A percentile compares a stretch with the other conserved stretches of the same genome.
phyloP scores from a whole-genome alignment of 345 rosid genomes.

The Mercurialis annua region DNA sequence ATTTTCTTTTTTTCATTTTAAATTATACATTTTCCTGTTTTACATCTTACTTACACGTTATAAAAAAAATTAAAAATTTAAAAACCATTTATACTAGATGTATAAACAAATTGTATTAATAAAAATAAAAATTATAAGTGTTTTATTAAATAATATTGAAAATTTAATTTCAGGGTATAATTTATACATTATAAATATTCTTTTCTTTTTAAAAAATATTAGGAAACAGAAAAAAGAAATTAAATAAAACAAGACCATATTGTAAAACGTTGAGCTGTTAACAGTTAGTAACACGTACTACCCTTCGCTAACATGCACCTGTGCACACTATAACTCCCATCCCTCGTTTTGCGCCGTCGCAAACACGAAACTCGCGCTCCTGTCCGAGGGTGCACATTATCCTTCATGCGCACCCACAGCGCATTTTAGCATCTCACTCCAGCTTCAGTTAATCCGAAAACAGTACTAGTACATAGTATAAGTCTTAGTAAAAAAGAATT shows the following conservation, averaged over 20 bases:
- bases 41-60: no score
- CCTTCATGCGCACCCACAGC: conserved; percentile 11
- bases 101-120: no score
- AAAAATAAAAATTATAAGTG: no score
- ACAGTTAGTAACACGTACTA: background rate
- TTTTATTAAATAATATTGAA: no score
- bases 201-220: no score
- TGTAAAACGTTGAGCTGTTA: no score
- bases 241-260: background rate
- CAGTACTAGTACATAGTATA: conserved; percentile 5
- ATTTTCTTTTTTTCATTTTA: background rate
- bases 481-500: background rate
- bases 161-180: no score
- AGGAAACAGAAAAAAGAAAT: background rate
- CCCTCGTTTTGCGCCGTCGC: conserved; percentile 19
- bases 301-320: conserved; percentile 1
- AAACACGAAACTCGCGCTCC: background rate
- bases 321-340: background rate
- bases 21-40: no score
- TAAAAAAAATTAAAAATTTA: no score
- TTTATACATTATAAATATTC: no score
- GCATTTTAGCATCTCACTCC: conserved; percentile 8
- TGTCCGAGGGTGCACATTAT: background rate
- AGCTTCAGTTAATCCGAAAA: background rate
- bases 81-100: no score